These are phyloP conservation scores for Arabis hirsuta DNA, from an alignment of 345 rosid species.

Conservation along the genomic window DNA sequence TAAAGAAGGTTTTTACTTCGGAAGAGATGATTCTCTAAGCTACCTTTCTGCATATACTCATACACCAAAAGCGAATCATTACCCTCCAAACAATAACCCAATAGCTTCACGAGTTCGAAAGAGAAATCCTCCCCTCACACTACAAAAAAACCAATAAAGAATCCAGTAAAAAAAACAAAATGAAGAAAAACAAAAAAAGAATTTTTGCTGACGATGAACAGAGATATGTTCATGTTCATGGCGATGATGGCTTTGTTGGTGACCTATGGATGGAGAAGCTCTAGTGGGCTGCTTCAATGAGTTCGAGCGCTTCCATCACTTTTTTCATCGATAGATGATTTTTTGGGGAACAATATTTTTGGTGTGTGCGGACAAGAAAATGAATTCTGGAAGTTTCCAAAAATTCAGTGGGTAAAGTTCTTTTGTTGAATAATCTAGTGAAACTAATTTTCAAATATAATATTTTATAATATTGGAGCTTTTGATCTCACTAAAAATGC, in stretches of 20 bases:
- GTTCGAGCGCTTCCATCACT: slow-evolving; percentile 69
- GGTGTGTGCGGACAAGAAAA: too few relatives aligned
- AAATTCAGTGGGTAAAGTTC: too few relatives aligned
- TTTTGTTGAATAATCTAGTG: too few relatives aligned
- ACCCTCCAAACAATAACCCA: slow-evolving; percentile 88
- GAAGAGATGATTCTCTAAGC: slow-evolving; percentile 92
- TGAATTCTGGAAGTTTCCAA: too few relatives aligned
- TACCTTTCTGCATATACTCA: slow-evolving; percentile 93
- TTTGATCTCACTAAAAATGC: too few relatives aligned
- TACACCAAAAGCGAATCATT: slow-evolving; percentile 80
- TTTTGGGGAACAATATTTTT: slow-evolving; percentile 43
- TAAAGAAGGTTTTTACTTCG: slow-evolving; percentile 57
- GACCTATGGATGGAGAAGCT: too few relatives aligned
- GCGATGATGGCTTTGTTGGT: too few relatives aligned
- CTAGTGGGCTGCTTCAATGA: slow-evolving; percentile 52
- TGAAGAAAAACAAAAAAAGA: too few relatives aligned
- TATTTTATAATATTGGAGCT: too few relatives aligned
- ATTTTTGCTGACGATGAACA: too few relatives aligned
- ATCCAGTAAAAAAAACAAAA: slow-evolving; percentile 19
- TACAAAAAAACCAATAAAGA: slow-evolving; percentile 42
- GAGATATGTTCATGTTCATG: too few relatives aligned
- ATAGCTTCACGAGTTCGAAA: slow-evolving; percentile 83
- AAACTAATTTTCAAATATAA: too few relatives aligned
- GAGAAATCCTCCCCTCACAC: slow-evolving; percentile 91
- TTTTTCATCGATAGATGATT: slow-evolving; percentile 84